Evolutionary conservation across 2,329 filamentous ascomycete species (phyloP).

Genomic region (Exophiala dermatitidis): DNA sequence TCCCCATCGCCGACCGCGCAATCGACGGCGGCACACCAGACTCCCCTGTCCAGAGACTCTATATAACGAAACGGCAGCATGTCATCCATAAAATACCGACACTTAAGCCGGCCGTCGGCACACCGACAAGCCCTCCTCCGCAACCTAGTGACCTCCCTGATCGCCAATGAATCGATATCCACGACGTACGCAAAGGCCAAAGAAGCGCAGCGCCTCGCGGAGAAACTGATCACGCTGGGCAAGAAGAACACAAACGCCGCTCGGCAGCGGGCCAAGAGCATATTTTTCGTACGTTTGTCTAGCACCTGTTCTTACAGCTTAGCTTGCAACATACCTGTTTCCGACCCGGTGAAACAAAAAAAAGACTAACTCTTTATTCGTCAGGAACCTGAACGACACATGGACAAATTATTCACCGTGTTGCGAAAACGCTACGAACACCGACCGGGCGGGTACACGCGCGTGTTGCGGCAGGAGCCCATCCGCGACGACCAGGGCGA

Average conservation of each 20-base stretch:
- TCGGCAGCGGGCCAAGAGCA: conserved; percentile 64
- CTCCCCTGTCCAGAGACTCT: neutral
- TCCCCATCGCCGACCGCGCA: no score
- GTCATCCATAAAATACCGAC: conserved; percentile 68
- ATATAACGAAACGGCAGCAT: conserved; percentile 1
- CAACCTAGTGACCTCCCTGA: conserved; percentile 90
- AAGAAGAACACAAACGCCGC: conserved; percentile 88
- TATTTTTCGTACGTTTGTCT: conserved; percentile 66
- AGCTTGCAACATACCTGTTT: no score
- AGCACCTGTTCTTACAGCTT: no score
- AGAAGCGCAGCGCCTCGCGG: conserved; percentile 86
- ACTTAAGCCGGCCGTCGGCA: conserved; percentile 75
- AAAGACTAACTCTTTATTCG: neutral
- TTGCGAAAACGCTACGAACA: conserved; percentile 70
- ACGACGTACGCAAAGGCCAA: conserved; percentile 97
- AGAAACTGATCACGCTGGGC: conserved; percentile 87
- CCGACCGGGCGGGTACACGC: conserved; percentile 87
- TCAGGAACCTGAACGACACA: conserved; percentile 35
- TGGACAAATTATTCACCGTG: conserved; percentile 83
- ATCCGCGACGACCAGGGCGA: conserved; percentile 79
- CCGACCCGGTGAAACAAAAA: neutral
- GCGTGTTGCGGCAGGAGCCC: conserved; percentile 85
- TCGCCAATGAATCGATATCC: conserved; percentile 85
- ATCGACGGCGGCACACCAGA: no score
- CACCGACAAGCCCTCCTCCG: conserved; percentile 89